Evolutionary conservation across 2,329 filamentous ascomycete species (phyloP).

Genomic region (Nemania sp.): DNA sequence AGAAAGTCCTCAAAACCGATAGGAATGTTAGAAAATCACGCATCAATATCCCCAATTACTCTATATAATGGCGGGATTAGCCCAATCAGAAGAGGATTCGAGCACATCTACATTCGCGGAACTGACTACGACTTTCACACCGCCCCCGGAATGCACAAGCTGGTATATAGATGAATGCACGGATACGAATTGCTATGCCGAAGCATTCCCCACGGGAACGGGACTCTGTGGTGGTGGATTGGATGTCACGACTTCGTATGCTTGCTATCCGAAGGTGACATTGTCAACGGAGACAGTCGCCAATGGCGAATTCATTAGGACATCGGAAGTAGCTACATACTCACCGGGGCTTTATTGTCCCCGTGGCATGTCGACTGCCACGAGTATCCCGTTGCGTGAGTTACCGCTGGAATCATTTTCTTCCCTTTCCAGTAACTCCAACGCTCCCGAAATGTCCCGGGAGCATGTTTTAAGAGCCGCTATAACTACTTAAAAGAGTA

Average conservation of each 20-base stretch:
- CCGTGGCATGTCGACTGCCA: constrained; percentile 16
- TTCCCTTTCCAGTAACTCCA: too few species aligned
- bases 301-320: constrained; percentile 6
- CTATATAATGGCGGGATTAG: not conserved
- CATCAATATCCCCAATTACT: not conserved
- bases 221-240: constrained; percentile 7
- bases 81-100: not conserved
- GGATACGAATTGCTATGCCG: constrained; percentile 12
- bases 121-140: constrained; percentile 23
- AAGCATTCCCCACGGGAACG: constrained; percentile 21
- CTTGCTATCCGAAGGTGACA: constrained; percentile 15
- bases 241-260: constrained; percentile 12
- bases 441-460: too few species aligned
- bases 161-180: constrained; percentile 14
- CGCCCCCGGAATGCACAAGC: constrained; percentile 15
- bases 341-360: constrained; percentile 19
- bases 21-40: not conserved
- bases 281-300: not conserved
- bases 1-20: too few species aligned
- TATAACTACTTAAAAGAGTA: too few species aligned
- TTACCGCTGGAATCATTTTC: too few species aligned
- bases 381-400: constrained; percentile 12
- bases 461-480: too few species aligned
- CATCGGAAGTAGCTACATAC: constrained; percentile 9
- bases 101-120: constrained; percentile 14